A percentile compares a stretch with the other conserved stretches of the same genome.
phyloP scores from a whole-genome alignment of 1,284 basidiomycete genomes.

The Cryptococcus hybrid region DNA sequence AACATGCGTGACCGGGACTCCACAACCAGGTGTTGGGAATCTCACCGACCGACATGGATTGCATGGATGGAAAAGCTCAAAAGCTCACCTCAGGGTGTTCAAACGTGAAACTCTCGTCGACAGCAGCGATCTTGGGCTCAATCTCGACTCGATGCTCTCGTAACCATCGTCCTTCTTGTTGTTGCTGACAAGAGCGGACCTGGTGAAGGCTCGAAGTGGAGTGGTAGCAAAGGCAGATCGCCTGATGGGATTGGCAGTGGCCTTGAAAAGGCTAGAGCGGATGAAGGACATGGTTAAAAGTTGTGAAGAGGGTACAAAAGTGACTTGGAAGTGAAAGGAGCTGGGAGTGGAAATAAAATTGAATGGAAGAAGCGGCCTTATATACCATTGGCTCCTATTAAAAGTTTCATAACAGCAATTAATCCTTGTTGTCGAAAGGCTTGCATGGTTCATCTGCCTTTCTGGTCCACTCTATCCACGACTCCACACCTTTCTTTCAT shows the following conservation, averaged over 20 bases:
- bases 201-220: constrained; percentile 4
- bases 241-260: neutral
- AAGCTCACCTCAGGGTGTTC: constrained; percentile 36
- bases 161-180: constrained; percentile 24
- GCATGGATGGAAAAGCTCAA: neutral
- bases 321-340: neutral
- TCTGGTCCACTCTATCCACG: too few relatives aligned
- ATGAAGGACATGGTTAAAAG: constrained; percentile 11
- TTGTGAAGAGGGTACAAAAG: neutral
- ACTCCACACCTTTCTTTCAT: too few relatives aligned
- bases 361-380: neutral
- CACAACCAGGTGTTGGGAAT: neutral
- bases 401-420: too few relatives aligned
- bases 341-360: neutral
- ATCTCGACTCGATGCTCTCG: constrained; percentile 41
- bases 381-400: too few relatives aligned
- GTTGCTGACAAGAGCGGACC: constrained; percentile 4
- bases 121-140: constrained; percentile 28
- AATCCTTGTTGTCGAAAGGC: too few relatives aligned
- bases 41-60: neutral
- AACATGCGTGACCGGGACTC: too few relatives aligned
- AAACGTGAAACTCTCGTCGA: constrained; percentile 33
- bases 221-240: constrained; percentile 2
- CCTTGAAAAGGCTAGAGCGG: constrained; percentile 5
- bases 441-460: too few relatives aligned